Base-by-base conservation (phyloP, 345 rosid species). In the Euphorbia pulcherrima region DNA sequence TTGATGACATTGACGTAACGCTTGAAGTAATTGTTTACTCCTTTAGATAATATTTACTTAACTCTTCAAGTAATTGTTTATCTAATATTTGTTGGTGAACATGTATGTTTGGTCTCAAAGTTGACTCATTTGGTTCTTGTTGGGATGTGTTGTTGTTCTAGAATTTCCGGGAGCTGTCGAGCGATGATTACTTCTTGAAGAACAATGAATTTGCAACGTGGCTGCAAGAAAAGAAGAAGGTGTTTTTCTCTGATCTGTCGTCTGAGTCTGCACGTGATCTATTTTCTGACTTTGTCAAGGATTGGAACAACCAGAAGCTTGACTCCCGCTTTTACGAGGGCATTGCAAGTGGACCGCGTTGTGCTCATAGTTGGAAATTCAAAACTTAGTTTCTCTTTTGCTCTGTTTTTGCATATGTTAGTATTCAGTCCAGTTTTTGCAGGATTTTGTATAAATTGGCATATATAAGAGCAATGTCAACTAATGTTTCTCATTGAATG, bases 181-280 rank as follows among this genome's bases (percentile, higher is more conserved):
- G 51, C 0, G 98, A 90, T 13, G 96, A 93, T 83, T 93, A 93
- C 84, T 90, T 86, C 78, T 74, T 86, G 7, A 93, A 90, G 87
- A 93, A 87, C 60, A 90, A 87, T 5, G 98, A 93, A 79, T 93
- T 90, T 64, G 84, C 96, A 16, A 85, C 94, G 47, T 93, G 97
- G 98, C 83, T 93, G 68, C 86, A 79, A 83, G 98, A 93, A 68
- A 80, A 90, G 79, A 90, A 84, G 41, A 73, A 74, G n/a, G 60
- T 81, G 26, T 93, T 86, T 73, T 93, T 93, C 76, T 86, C 92
- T 2, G 94, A 93, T 37, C 94, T 93, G 68, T 88, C 89, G 0
- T 82, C 98, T 0, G 92, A 89, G 74, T 75, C 94, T 60, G 92
- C 98, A 18, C 81, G 89, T 0, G 76, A 81, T 47, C 66, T 85